phyloP scores from a whole-genome alignment of 177 flowering plant species.

The Vitis hybrid region DNA sequence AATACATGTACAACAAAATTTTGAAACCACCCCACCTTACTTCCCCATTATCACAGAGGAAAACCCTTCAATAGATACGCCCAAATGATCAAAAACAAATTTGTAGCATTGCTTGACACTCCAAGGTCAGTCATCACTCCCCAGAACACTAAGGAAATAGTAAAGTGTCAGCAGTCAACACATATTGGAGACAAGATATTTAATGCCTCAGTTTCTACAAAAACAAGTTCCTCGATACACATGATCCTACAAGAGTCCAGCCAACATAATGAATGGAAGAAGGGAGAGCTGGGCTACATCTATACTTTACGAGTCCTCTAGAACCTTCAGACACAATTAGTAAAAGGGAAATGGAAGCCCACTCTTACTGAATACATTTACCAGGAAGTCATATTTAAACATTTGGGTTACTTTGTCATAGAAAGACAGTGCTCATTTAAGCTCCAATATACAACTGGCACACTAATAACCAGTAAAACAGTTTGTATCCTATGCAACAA shows the following conservation, averaged over 20 bases:
- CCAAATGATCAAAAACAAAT: background rate
- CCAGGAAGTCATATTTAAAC: no score
- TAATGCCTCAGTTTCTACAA: background rate
- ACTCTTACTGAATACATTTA: no score
- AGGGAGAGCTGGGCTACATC: background rate
- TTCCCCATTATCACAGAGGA: background rate
- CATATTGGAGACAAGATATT: background rate
- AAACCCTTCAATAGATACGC: background rate
- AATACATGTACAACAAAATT: background rate
- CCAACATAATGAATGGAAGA: background rate
- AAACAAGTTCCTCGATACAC: background rate
- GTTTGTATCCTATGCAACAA: no score
- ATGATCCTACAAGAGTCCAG: background rate
- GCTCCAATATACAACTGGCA: no score
- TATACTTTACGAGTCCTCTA: background rate
- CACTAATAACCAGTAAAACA: no score
- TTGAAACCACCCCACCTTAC: background rate
- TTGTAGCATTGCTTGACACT: background rate
- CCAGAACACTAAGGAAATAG: background rate
- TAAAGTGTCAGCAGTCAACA: background rate
- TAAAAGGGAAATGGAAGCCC: background rate
- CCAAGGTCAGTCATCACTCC: background rate
- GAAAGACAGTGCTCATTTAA: no score
- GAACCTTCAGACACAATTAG: background rate
- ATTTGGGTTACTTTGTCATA: no score